Conservation (phyloP, 495 filamentous ascomycete species). For the Hapsidospora chrysogenum region DNA sequence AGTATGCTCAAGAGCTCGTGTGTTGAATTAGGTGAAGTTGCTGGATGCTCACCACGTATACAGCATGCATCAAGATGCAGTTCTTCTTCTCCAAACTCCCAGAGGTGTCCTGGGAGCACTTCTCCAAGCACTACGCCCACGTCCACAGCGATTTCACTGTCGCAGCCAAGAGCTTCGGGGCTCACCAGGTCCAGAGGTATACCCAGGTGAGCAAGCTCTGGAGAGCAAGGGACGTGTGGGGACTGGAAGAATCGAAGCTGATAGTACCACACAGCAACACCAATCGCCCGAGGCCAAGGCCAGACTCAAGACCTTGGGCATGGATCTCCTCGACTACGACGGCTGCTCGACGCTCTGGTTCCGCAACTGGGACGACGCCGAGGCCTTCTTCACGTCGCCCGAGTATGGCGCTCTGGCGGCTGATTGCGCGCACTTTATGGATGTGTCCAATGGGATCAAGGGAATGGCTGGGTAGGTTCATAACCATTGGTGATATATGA, state of each 20-base stretch:
- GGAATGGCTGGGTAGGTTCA: neutral
- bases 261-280: neutral
- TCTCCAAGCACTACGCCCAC: neutral
- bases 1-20: no score
- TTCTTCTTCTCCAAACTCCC: neutral
- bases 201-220: neutral
- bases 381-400: neutral
- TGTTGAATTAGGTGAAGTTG: neutral
- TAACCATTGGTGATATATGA: neutral
- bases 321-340: neutral
- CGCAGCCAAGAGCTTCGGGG: neutral
- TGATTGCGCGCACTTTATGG: neutral
- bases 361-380: neutral
- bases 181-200: neutral
- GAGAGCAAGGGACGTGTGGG: no score
- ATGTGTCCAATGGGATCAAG: neutral
- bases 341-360: neutral
- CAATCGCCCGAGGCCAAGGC: neutral
- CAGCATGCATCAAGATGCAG: neutral
- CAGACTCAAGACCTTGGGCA: neutral
- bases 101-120: constrained; percentile 1
- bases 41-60: neutral
- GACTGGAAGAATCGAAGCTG: no score
- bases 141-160: neutral
- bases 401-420: neutral